Evolutionary conservation across 2,329 filamentous ascomycete genomes (phyloP).

Genomic region (Fusarium buharicum): DNA sequence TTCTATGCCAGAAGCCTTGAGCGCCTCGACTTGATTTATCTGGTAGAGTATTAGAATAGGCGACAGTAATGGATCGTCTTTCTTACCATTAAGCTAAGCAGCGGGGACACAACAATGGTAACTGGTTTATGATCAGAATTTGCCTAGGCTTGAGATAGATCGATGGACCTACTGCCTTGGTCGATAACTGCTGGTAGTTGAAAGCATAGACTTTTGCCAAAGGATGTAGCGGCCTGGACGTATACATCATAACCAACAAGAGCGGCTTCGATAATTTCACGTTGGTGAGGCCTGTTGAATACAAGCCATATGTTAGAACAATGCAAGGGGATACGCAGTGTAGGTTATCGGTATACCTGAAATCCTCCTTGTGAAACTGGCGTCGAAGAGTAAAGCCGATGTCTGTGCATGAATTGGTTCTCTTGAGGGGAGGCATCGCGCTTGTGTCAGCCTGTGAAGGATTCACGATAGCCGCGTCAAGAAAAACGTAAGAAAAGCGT

Average conservation of each 20-base stretch:
- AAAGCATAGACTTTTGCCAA: slow-evolving; percentile 94
- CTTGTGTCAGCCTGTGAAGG: slow-evolving; percentile 22
- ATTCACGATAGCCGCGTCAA: slow-evolving; percentile 11
- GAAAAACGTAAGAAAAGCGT: neutral
- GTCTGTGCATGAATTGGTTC: slow-evolving; percentile 66
- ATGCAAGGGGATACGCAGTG: neutral
- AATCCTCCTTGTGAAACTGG: slow-evolving; percentile 78
- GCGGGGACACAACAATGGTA: slow-evolving; percentile 88
- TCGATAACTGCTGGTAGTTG: slow-evolving; percentile 90
- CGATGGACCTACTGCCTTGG: slow-evolving; percentile 75
- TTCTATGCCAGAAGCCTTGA: slow-evolving; percentile 77
- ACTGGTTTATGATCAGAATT: slow-evolving; percentile 61
- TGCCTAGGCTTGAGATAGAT: neutral
- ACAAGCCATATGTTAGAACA: neutral
- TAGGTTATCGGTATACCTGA: slow-evolving; percentile 64
- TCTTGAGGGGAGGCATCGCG: slow-evolving; percentile 56
- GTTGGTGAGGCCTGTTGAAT: slow-evolving; percentile 76
- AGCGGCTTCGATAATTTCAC: slow-evolving; percentile 86
- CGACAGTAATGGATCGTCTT: slow-evolving; percentile 29
- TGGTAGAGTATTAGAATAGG: slow-evolving; percentile 49
- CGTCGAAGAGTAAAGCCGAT: slow-evolving; percentile 78
- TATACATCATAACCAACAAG: slow-evolving; percentile 90
- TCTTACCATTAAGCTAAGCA: slow-evolving; percentile 85
- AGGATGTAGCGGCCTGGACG: slow-evolving; percentile 88
- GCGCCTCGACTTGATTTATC: slow-evolving; percentile 91